phyloP scores from a whole-genome alignment of 2,329 filamentous ascomycete species.

The Fusarium sp. region DNA sequence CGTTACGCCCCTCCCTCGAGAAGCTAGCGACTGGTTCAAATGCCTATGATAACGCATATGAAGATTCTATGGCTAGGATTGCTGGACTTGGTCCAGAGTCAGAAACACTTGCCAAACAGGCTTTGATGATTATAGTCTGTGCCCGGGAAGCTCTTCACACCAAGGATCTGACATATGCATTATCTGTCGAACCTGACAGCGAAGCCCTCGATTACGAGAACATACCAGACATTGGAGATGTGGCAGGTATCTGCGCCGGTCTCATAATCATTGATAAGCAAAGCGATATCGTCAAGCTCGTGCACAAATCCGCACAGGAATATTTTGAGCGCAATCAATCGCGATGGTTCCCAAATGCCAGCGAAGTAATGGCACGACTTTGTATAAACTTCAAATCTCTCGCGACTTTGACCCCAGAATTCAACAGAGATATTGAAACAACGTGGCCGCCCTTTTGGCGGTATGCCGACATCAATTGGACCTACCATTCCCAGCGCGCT shows the following conservation, averaged over 20 bases:
- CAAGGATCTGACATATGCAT: not conserved
- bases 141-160: not conserved
- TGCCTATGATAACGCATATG: not conserved
- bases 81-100: fast-evolving
- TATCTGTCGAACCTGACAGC: not conserved
- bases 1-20: fast-evolving
- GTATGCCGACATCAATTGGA: not conserved
- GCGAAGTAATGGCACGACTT: not conserved
- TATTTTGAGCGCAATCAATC: not conserved
- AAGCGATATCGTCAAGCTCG: not conserved
- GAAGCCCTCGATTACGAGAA: fast-evolving
- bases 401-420: fast-evolving
- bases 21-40: not conserved
- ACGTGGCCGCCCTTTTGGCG: not conserved
- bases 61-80: not conserved
- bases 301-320: not conserved
- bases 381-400: not conserved
- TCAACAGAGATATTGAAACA: too few relatives aligned
- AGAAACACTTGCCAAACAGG: not conserved
- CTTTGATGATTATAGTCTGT: not conserved
- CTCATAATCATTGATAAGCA: not conserved
- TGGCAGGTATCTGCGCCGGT: fast-evolving
- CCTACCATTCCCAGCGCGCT: not conserved
- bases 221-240: not conserved
- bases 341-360: not conserved